Percentiles rank a stretch among this genome's conserved stretches.
phyloP scores from a whole-genome alignment of 805 yeast genomes.

The Candida namnaoensis region DNA sequence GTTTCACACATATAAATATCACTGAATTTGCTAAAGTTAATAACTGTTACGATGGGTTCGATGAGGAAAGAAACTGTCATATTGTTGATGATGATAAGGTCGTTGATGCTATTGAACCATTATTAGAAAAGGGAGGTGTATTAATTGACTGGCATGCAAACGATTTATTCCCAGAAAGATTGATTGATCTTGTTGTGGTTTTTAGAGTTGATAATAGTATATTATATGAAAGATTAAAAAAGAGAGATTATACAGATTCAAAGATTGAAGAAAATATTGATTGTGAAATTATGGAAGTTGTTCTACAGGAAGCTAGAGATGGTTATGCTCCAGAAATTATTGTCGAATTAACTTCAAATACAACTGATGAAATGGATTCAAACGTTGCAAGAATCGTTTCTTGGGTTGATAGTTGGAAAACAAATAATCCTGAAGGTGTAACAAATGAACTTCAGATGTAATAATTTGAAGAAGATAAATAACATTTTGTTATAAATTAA shows the following conservation, averaged over 20 bases:
- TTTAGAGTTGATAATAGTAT: constrained; percentile 66
- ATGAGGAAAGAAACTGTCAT: constrained; percentile 73
- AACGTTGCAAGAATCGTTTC: constrained; percentile 67
- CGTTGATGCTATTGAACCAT: constrained; percentile 71
- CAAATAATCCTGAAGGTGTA: constrained; percentile 55
- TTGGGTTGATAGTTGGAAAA: constrained; percentile 75
- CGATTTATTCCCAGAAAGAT: constrained; percentile 88
- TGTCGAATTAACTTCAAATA: constrained; percentile 68
- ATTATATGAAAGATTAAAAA: constrained; percentile 66
- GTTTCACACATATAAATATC: constrained; percentile 46
- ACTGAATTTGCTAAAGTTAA: constrained; percentile 77
- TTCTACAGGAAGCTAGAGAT: constrained; percentile 79
- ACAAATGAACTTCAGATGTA: constrained; percentile 32
- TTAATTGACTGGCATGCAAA: constrained; percentile 97
- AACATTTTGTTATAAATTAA: too few species aligned
- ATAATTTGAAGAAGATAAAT: neutral
- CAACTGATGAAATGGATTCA: constrained; percentile 68
- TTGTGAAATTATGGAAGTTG: constrained; percentile 94
- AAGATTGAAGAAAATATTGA: constrained; percentile 90
- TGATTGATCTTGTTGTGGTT: constrained; percentile 89
- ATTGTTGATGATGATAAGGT: constrained; percentile 91
- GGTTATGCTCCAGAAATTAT: constrained; percentile 74
- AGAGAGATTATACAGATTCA: constrained; percentile 69
- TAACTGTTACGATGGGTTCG: constrained; percentile 75
- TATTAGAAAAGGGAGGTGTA: constrained; percentile 78